These are phyloP conservation scores for Millerozyma miso DNA, from an alignment of 805 yeast genomes.

Conservation along the genomic window DNA sequence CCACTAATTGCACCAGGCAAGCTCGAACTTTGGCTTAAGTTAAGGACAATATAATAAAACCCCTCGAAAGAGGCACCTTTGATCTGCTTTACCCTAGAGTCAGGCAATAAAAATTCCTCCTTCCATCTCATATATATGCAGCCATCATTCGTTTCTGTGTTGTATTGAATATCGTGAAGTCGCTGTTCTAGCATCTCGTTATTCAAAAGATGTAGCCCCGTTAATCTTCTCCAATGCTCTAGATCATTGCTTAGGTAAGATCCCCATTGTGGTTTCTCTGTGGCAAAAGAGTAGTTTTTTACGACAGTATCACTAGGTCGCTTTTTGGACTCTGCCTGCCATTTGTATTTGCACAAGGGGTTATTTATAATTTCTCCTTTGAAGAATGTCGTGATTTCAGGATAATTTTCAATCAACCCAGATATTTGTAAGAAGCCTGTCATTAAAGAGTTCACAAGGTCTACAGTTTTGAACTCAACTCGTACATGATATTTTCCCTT, in stretches of 20 bases:
- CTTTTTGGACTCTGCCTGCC: slow-evolving; percentile 13
- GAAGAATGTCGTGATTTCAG: slow-evolving; percentile 67
- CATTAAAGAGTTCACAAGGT: slow-evolving; percentile 45
- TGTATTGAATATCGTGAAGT: slow-evolving; percentile 26
- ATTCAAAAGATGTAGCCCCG: slow-evolving; percentile 47
- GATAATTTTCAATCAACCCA: slow-evolving; percentile 59
- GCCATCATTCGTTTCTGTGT: slow-evolving; percentile 23
- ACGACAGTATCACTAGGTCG: slow-evolving; percentile 8
- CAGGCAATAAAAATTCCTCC: slow-evolving; percentile 82
- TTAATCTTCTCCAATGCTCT: slow-evolving; percentile 51
- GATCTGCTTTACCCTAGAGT: slow-evolving; percentile 57
- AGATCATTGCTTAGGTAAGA: slow-evolving; percentile 35
- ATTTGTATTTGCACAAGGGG: slow-evolving; percentile 25
- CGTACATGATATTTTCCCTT: slow-evolving; percentile 59
- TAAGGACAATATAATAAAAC: slow-evolving; percentile 81
- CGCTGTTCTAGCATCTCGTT: slow-evolving; percentile 25
- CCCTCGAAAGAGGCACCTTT: slow-evolving; percentile 87
- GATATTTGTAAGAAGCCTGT: slow-evolving; percentile 63
- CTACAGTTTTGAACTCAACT: slow-evolving; percentile 69
- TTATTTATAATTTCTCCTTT: slow-evolving; percentile 66
- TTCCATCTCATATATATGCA: slow-evolving; percentile 90
- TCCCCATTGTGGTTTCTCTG: slow-evolving; percentile 59
- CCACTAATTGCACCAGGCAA: slow-evolving; percentile 73
- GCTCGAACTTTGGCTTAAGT: slow-evolving; percentile 36
- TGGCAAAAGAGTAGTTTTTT: slow-evolving; percentile 47